Conservation (phyloP, 2,329 filamentous ascomycete genomes). For the Tolypocladium cylindrosporum region DNA sequence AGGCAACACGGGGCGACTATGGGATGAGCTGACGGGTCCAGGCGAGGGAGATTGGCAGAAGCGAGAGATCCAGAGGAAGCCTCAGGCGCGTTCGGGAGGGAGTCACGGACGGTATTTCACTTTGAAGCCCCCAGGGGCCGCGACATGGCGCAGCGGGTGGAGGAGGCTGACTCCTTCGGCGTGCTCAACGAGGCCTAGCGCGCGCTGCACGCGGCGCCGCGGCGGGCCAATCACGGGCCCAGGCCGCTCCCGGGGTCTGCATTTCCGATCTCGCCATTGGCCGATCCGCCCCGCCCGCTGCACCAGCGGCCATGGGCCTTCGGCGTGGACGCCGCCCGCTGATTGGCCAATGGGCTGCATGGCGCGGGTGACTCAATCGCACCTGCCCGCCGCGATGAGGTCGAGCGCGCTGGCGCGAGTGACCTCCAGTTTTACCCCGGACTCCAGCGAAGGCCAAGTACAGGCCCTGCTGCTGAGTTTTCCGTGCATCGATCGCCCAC, state of each 20-base stretch:
- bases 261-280: conserved; percentile 16
- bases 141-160: conserved; percentile 19
- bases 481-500: background rate
- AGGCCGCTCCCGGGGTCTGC: conserved; percentile 3
- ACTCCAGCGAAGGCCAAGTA: conserved; percentile 1
- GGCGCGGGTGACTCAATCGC: conserved; percentile 20
- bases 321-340: conserved; percentile 19
- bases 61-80: conserved; percentile 13
- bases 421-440: conserved; percentile 5
- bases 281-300: background rate
- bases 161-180: conserved; percentile 31
- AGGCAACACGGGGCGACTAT: background rate
- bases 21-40: background rate
- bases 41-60: conserved; percentile 6
- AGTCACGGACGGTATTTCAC: conserved; percentile 25
- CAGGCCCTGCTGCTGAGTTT: background rate
- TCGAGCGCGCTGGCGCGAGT: background rate
- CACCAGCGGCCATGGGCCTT: conserved; percentile 18
- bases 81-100: conserved; percentile 21
- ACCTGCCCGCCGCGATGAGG: background rate
- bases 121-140: conserved; percentile 11
- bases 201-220: conserved; percentile 1
- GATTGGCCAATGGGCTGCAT: conserved; percentile 22
- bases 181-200: conserved; percentile 30
- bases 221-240: conserved; percentile 16